Conservation (phyloP, 2,329 filamentous ascomycete genomes). For the Cladosporium cucumerinum region DNA sequence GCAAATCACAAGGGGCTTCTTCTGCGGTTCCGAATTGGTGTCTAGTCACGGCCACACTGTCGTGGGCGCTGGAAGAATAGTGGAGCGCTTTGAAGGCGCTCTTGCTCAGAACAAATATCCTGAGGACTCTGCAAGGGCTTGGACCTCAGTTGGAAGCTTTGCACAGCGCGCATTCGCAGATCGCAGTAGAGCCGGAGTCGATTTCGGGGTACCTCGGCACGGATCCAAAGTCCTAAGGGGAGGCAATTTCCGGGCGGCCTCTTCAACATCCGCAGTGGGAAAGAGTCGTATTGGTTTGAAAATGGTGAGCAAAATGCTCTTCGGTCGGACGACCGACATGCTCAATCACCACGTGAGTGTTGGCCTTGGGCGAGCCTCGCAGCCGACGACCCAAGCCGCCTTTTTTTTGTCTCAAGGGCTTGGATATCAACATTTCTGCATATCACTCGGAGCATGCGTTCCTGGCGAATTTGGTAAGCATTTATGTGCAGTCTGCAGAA, state of each 20-base stretch:
- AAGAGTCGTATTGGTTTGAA: slow-evolving; percentile 45
- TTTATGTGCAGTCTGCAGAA: slow-evolving; percentile 63
- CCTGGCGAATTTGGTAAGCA: slow-evolving; percentile 59
- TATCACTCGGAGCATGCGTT: slow-evolving; percentile 48
- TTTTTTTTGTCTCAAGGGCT: slow-evolving; percentile 60
- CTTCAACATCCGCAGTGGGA: slow-evolving; percentile 53
- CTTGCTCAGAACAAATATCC: slow-evolving; percentile 58
- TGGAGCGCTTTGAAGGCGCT: slow-evolving; percentile 51
- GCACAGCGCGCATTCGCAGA: slow-evolving; percentile 53
- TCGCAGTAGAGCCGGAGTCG: slow-evolving; percentile 62
- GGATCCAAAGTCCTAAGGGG: slow-evolving; percentile 44
- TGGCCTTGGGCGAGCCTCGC: slow-evolving; percentile 60
- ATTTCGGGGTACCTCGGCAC: slow-evolving; percentile 64
- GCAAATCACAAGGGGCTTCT: slow-evolving; percentile 51
- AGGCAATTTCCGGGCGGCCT: slow-evolving; percentile 65
- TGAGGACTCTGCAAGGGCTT: slow-evolving; percentile 66
- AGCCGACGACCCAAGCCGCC: slow-evolving; percentile 53
- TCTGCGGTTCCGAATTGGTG: slow-evolving; percentile 33
- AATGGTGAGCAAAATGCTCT: slow-evolving; percentile 61
- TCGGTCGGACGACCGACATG: slow-evolving; percentile 60
- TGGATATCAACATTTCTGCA: slow-evolving; percentile 63
- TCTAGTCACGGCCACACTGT: slow-evolving; percentile 30
- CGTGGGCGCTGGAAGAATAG: no score
- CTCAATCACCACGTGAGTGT: slow-evolving; percentile 58
- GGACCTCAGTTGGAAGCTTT: slow-evolving; percentile 65